Conservation (phyloP, 2,329 filamentous ascomycete species). For the Macroventuria anomochaeta region DNA sequence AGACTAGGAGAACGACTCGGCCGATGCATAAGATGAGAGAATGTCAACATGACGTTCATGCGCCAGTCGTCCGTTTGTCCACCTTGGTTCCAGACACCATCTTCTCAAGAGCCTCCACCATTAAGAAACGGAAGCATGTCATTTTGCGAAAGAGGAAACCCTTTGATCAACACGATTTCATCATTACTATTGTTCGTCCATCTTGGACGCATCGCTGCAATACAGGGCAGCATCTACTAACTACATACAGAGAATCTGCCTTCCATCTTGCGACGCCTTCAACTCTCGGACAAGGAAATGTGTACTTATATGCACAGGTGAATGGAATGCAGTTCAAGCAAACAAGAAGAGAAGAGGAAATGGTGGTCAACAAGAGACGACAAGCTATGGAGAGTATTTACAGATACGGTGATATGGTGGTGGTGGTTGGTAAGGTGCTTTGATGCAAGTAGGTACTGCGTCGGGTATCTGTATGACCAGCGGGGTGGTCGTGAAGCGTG, state of each 20-base stretch:
- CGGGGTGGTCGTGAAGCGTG: slow-evolving; percentile 30
- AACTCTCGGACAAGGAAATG: slow-evolving; percentile 19
- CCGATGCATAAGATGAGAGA: not conserved
- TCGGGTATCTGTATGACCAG: slow-evolving; percentile 49
- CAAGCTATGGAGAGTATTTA: slow-evolving; percentile 19
- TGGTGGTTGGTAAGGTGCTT: slow-evolving; percentile 4
- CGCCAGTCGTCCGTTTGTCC: not conserved
- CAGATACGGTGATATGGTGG: slow-evolving; percentile 13
- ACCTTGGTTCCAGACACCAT: not conserved
- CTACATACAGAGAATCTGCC: slow-evolving; percentile 11
- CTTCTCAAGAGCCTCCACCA: not conserved
- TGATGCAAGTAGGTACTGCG: slow-evolving; percentile 23
- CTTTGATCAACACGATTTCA: slow-evolving; percentile 5
- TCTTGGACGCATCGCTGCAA: slow-evolving; percentile 17
- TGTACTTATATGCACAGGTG: slow-evolving; percentile 18
- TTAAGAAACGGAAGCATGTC: not conserved
- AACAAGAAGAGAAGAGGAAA: slow-evolving; percentile 15
- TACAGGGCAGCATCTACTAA: slow-evolving; percentile 11
- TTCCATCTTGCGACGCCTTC: slow-evolving; percentile 9
- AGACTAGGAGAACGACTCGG: slow-evolving; percentile 7
- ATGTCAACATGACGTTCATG: not conserved
- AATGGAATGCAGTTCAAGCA: slow-evolving; percentile 17
- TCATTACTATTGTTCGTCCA: slow-evolving; percentile 20
- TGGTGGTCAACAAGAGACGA: slow-evolving; percentile 14
- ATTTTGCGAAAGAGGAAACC: not conserved